Evolutionary conservation across 164 flowering plant genomes (phyloP), one percentile per base, ranked within the genome.

Genomic region (Amborella trichopoda): DNA sequence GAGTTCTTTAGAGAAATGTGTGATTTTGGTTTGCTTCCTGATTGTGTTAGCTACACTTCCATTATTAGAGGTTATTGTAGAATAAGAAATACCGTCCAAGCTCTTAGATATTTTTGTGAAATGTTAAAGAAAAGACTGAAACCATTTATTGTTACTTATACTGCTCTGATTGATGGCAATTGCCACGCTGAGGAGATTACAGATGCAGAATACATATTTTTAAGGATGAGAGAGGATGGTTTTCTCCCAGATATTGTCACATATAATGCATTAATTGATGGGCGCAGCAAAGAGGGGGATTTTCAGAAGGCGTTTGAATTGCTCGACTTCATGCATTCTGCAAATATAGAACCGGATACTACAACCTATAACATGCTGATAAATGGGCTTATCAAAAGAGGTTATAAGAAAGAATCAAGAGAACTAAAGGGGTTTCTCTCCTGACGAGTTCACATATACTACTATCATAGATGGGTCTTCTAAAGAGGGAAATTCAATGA

Each of bases 1-100:
- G 32, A 44, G 9, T 33, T 70, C n/a, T 67, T 77, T 20, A 38
- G 43, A 20, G 69, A 63, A 53, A 77, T 77, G 73, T 39, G 30
- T 20, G 55, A 60, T 52, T 37, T 30, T 43, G 68, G 78, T 16
- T 37, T 71, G 23, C n/a, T 6, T 38, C 77, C 73, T 24, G 83
- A 77, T 68, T 67, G 69, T 61, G 56, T 44, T 63, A 50, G 50
- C 50, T 74, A 60, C 52, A 61, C 73, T 26, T 61, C 75, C 3
- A 58, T 77, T 37, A 73, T 77, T 25, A 46, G 48, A 13, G 77
- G 83, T 18, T 71, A 54, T 40, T 71, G 77, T 49, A 67, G 67
- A 56, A 23, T 27, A 21, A 48, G 41, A 17, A 50, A 65, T 25
- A 40, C 38, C 1, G 40, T 33, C 23, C 55, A 13, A 32, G 73